phyloP scores from a whole-genome alignment of 169 alveolate species.

The Plasmodium inui region DNA sequence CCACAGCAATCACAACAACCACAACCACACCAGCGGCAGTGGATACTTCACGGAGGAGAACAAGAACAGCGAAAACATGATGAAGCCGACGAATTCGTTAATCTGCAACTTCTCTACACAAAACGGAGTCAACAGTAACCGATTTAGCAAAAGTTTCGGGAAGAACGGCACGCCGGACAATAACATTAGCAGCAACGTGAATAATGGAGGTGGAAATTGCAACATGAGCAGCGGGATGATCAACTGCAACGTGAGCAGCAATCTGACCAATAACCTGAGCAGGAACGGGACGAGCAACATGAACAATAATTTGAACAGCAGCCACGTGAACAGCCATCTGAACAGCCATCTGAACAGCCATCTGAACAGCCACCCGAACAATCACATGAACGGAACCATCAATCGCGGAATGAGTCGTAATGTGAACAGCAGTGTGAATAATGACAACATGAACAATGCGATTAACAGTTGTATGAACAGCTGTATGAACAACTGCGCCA shows the following conservation, averaged over 20 bases:
- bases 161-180: background rate
- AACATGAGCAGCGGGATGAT: conserved; percentile 1
- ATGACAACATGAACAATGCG: background rate
- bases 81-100: background rate
- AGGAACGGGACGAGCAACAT: background rate
- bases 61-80: background rate
- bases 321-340: background rate
- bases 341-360: background rate
- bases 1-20: background rate
- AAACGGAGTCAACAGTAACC: background rate
- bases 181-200: background rate
- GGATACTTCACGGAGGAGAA: background rate
- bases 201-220: background rate
- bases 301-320: background rate
- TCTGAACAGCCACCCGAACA: background rate
- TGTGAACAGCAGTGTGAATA: background rate
- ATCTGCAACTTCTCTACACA: background rate
- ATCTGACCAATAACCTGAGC: background rate
- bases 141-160: background rate
- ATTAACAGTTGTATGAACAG: background rate
- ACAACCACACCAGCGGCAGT: background rate
- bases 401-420: background rate
- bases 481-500: background rate
- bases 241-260: background rate
- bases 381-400: background rate